These are phyloP conservation scores for Amanita muscaria DNA, from an alignment of 768 basidiomycete species.

Conservation along the genomic window DNA sequence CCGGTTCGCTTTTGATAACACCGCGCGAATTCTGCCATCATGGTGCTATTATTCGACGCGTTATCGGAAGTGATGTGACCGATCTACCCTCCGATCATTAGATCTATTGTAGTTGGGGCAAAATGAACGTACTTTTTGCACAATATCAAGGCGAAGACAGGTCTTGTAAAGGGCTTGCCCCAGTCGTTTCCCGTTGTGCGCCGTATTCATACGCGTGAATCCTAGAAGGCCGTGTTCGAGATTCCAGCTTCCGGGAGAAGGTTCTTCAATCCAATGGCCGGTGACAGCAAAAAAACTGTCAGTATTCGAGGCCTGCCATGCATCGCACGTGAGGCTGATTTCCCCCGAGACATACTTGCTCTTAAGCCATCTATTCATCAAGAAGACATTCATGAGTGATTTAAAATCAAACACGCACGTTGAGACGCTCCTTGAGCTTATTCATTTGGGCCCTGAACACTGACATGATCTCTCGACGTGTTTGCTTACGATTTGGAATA, in stretches of 20 bases:
- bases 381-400: no score
- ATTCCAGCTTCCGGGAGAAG: conserved; percentile 15
- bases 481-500: neutral
- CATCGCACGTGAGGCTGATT: conserved; percentile 1
- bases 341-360: neutral
- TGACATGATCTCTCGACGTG: neutral
- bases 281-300: conserved; percentile 33
- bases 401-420: neutral
- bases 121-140: conserved; percentile 18
- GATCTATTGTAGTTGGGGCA: neutral
- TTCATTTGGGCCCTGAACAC: neutral
- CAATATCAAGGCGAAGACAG: conserved; percentile 17
- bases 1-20: neutral
- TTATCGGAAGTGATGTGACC: neutral
- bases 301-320: conserved; percentile 14
- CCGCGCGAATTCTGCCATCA: neutral
- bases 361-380: no score
- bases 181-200: conserved; percentile 26
- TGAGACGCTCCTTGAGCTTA: neutral
- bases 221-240: conserved; percentile 23
- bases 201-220: conserved; percentile 14
- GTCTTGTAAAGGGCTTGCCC: conserved; percentile 26
- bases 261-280: conserved; percentile 31
- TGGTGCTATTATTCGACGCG: neutral
- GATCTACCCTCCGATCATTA: neutral